phyloP scores from a whole-genome alignment of 257 asterid genomes.

The Pogostemon cablin region DNA sequence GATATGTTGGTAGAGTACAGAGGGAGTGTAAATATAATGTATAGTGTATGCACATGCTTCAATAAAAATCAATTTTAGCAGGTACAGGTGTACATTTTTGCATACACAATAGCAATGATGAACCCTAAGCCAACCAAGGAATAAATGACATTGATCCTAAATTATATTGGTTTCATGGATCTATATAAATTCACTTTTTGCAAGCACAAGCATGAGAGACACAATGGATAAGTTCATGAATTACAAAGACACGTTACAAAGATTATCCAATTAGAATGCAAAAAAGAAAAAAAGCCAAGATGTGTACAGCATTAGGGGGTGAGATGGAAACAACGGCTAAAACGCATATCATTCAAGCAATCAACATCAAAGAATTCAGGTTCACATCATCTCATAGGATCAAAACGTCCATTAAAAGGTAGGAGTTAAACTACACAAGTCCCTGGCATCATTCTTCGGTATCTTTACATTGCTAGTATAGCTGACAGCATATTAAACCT shows the following conservation, averaged over 20 bases:
- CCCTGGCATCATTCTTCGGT: too few species aligned
- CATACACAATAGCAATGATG: background rate
- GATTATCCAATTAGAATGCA: too few species aligned
- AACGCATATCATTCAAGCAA: constrained; percentile 1
- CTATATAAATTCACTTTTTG: background rate
- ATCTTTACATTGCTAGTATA: constrained; percentile 14
- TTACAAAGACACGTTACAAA: too few species aligned
- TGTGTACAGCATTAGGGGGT: background rate
- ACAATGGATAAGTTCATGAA: background rate
- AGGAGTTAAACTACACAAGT: too few species aligned
- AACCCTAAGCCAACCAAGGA: background rate
- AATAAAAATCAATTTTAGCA: too few species aligned
- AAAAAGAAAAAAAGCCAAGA: too few species aligned
- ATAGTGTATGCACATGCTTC: too few species aligned
- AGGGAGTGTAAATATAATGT: too few species aligned
- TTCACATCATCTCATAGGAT: too few species aligned
- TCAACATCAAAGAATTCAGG: constrained; percentile 1
- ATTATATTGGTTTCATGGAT: background rate
- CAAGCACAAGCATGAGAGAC: background rate
- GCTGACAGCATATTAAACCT: background rate
- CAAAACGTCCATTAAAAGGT: too few species aligned
- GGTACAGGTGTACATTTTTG: too few species aligned
- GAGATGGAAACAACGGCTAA: background rate
- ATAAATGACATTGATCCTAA: background rate
- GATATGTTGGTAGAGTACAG: too few species aligned